Evolutionary conservation across 192 early-diverging fungal species (phyloP), one percentile per base, ranked within the genome.

Genomic region (Umbelopsis sp.): DNA sequence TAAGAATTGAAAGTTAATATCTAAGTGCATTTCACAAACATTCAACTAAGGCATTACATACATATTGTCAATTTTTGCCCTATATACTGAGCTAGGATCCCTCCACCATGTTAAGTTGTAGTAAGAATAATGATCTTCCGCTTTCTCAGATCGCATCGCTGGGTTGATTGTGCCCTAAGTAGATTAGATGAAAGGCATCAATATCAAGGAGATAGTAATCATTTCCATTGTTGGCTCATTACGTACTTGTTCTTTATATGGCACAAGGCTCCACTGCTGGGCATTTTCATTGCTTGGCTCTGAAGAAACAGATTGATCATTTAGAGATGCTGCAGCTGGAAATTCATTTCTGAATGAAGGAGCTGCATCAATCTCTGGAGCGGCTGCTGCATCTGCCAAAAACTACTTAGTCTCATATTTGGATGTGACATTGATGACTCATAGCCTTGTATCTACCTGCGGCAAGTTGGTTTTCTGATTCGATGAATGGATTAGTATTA

Each of bases 61-160:
- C 76, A 72, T 25, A 4, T 49, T 41, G 27, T 52, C 49, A 1
- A 66, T 20, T 0, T 55, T 67, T 44, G 7, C 70, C 49, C 25
- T 53, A 67, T 45, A 67, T 68, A 72, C 69, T 18, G 12, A 18
- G n/a, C 64, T 49, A 22, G 76, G 76, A 11, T 77, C 76, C 23
- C 46, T 51, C 76, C 76, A 77, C 68, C 68, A 66, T 27, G 71
- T 72, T 27, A 77, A 33, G 30, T 61, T 61, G 25, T 61, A 61
- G 55, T 61, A 35, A 16, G 55, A 35, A 61, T 61, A 61, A 30
- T 37, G 30, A n/a, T 35, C 55, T 15, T 61, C 55, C 0, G 10
- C 25, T 16, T 61, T 35, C 13, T 25, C 30, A 11, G 25, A 35
- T 61, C 16, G 9, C 55, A 61, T 16, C 16, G 9, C 37, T 12